phyloP scores from a whole-genome alignment of 2,329 filamentous ascomycete genomes.

The Verticillium dahliae region DNA sequence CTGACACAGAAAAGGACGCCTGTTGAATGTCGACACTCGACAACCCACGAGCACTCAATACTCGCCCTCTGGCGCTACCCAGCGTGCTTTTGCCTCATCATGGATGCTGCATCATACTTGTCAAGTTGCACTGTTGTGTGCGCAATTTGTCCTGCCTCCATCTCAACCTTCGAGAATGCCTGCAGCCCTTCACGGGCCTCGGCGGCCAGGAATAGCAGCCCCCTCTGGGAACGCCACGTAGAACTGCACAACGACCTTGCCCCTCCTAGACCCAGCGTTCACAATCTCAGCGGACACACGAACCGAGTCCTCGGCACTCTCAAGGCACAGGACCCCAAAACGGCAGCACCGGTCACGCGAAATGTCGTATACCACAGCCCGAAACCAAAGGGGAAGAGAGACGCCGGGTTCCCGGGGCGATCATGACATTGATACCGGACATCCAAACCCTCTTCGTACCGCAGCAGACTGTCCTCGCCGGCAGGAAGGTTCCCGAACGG shows the following conservation, averaged over 20 bases:
- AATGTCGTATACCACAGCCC: conserved; percentile 15
- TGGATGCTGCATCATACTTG: conserved; percentile 2
- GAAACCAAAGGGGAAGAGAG: conserved; percentile 13
- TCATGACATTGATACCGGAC: conserved; percentile 4
- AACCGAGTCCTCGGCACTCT: neutral
- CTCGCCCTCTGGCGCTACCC: neutral
- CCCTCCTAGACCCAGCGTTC: conserved; percentile 6
- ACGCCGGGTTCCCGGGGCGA: conserved; percentile 1
- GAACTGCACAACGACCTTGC: conserved; percentile 11
- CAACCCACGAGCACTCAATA: neutral
- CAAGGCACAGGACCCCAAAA: neutral
- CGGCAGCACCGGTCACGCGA: neutral
- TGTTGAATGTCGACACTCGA: neutral
- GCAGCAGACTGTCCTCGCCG: conserved; percentile 8
- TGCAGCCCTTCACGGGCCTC: neutral
- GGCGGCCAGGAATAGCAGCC: neutral
- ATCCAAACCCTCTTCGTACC: conserved; percentile 12
- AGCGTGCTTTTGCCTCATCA: neutral
- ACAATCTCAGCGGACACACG: neutral
- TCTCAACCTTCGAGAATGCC: neutral
- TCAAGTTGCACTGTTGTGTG: neutral
- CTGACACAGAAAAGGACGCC: neutral
- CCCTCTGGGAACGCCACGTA: conserved; percentile 6
- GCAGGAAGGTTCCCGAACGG: conserved; percentile 11
- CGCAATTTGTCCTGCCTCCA: neutral